Conservation (phyloP, 129 eudicot species). For the carrot (Daucus carota) region DNA sequence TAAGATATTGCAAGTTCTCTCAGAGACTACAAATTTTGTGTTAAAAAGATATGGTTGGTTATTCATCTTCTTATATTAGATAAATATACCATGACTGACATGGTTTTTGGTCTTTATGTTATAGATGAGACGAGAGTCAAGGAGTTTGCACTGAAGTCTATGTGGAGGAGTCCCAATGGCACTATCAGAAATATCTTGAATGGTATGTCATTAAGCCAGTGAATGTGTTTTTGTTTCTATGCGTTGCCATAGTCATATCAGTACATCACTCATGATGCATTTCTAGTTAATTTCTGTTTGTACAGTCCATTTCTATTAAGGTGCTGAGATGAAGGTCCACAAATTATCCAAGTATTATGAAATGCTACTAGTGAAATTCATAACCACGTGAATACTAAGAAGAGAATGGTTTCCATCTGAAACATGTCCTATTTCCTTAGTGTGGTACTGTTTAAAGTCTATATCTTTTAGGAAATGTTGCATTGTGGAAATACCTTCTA, state of each 20-base stretch:
- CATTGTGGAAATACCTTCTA: background rate
- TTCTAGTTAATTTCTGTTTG: background rate
- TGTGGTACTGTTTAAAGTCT: background rate
- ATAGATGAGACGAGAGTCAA: conserved; percentile 92
- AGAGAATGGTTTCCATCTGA: background rate
- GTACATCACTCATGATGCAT: background rate
- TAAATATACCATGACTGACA: background rate
- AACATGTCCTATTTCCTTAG: background rate
- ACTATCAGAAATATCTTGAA: conserved; percentile 89
- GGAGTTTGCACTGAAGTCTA: conserved; percentile 79
- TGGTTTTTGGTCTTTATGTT: conserved; percentile 18
- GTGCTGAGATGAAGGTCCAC: background rate
- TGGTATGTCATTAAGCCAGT: conserved; percentile 32
- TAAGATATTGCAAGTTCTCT: background rate
- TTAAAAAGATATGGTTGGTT: background rate
- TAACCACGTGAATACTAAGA: background rate
- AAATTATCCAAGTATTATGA: background rate
- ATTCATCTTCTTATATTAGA: background rate
- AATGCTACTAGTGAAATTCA: background rate
- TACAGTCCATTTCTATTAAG: background rate
- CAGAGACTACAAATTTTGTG: background rate
- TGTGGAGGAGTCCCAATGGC: conserved; percentile 99
- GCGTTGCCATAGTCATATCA: background rate
- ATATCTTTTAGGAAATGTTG: background rate
- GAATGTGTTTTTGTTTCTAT: conserved; percentile 4